phyloP scores from a whole-genome alignment of 1,284 basidiomycete species.

The Flammula alnicola region DNA sequence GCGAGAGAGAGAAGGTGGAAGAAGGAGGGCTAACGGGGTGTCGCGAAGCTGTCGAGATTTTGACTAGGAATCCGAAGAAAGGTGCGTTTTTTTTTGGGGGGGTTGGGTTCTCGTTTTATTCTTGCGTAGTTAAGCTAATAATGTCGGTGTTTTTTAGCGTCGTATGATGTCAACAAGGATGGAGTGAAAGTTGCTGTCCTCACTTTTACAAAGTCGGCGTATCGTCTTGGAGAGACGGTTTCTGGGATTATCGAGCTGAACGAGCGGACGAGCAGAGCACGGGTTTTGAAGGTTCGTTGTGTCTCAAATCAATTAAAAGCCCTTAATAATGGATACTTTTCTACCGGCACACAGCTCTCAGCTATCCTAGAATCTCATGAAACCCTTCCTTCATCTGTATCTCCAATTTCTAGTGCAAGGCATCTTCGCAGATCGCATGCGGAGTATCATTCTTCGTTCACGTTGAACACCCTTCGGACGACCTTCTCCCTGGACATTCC shows the following conservation, averaged over 20 bases:
- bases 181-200: slow-evolving; percentile 85
- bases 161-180: slow-evolving; percentile 93
- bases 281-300: slow-evolving; percentile 73
- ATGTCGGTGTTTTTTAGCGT: slow-evolving; percentile 64
- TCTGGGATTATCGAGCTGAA: slow-evolving; percentile 89
- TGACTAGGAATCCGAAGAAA: slow-evolving; percentile 88
- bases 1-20: slow-evolving; percentile 44
- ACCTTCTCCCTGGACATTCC: slow-evolving; percentile 91
- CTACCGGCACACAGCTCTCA: slow-evolving; percentile 61
- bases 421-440: slow-evolving; percentile 76
- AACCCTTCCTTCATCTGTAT: slow-evolving; percentile 65
- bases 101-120: slow-evolving; percentile 1
- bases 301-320: neutral
- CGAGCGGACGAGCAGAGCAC: slow-evolving; percentile 55
- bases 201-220: slow-evolving; percentile 90
- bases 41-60: slow-evolving; percentile 88
- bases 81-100: slow-evolving; percentile 53
- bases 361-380: slow-evolving; percentile 88
- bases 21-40: slow-evolving; percentile 69
- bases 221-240: slow-evolving; percentile 88
- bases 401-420: slow-evolving; percentile 43
- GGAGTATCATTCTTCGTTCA: slow-evolving; percentile 80
- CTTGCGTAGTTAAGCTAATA: slow-evolving; percentile 9
- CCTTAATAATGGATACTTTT: neutral
- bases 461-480: slow-evolving; percentile 71